Conservation (phyloP, 1,284 basidiomycete genomes). For the Moesziomyces parantarcticus region DNA sequence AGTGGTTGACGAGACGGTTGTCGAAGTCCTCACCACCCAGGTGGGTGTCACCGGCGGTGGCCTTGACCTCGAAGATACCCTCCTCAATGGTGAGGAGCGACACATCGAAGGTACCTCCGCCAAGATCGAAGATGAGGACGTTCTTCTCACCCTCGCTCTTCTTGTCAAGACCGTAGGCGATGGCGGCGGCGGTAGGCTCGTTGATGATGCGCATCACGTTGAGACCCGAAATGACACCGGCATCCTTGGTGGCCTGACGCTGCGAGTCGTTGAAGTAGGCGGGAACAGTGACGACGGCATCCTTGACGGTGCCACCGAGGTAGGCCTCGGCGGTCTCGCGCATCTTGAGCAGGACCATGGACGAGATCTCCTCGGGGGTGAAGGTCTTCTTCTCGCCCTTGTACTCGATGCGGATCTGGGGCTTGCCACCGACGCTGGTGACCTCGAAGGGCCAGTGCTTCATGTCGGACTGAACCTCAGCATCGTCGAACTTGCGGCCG, state of each 20-base stretch:
- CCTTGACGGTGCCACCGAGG: constrained; percentile 81
- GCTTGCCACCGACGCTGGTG: constrained; percentile 83
- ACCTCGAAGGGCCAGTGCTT: constrained; percentile 96
- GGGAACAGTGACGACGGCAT: constrained; percentile 89
- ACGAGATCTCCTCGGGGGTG: constrained; percentile 94
- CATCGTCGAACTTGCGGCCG: constrained; percentile 83
- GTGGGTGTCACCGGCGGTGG: constrained; percentile 98
- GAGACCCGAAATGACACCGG: constrained; percentile 86
- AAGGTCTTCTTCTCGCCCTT: constrained; percentile 92
- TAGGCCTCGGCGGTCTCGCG: constrained; percentile 98
- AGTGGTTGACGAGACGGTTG: constrained; percentile 95
- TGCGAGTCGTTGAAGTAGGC: constrained; percentile 99
- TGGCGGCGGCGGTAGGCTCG: constrained; percentile 93
- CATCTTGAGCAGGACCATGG: constrained; percentile 98
- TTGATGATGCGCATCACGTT: constrained; percentile 97
- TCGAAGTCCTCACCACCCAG: constrained; percentile 99
- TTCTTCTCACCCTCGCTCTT: constrained; percentile 88
- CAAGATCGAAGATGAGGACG: constrained; percentile 96
- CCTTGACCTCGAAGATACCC: constrained; percentile 99
- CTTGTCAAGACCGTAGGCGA: constrained; percentile 90
- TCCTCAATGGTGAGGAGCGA: constrained; percentile 97
- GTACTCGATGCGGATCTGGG: constrained; percentile 88
- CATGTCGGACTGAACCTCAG: constrained; percentile 91
- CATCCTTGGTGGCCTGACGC: constrained; percentile 94
- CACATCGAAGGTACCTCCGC: constrained; percentile 99